Evolutionary conservation across 176 grass and related monocot species (phyloP).

Genomic region (Eleusine indica): DNA sequence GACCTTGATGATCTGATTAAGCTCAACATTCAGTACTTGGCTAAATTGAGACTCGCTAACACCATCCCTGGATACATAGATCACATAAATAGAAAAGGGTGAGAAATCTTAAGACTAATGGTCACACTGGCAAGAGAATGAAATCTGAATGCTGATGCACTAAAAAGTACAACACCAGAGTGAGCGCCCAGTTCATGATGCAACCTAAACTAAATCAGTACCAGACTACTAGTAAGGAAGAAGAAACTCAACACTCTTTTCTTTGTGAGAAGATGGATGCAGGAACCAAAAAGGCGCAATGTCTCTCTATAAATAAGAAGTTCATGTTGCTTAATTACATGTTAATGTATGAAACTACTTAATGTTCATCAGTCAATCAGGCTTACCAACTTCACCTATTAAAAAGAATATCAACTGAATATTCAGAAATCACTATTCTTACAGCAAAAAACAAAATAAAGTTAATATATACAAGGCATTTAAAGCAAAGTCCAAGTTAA

Average conservation of each 20-base stretch:
- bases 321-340: not conserved
- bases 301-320: not conserved
- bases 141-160: conserved; percentile 10
- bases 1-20: conserved; percentile 96
- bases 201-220: conserved; percentile 8
- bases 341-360: not conserved
- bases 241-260: not conserved
- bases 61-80: conserved; percentile 62
- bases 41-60: conserved; percentile 90
- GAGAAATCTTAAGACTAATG: not conserved
- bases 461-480: conserved; percentile 2
- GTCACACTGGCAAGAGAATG: not conserved
- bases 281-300: not conserved
- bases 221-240: not conserved
- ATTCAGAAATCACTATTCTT: not conserved
- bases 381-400: not conserved
- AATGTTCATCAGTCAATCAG: conserved; percentile 12
- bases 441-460: not conserved
- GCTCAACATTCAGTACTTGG: conserved; percentile 85
- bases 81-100: conserved; percentile 22
- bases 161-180: not conserved
- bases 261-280: not conserved
- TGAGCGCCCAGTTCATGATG: not conserved
- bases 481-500: not conserved
- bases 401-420: not conserved